Conservation (phyloP, 2,329 filamentous ascomycete genomes). For the Aulographum hederae region DNA sequence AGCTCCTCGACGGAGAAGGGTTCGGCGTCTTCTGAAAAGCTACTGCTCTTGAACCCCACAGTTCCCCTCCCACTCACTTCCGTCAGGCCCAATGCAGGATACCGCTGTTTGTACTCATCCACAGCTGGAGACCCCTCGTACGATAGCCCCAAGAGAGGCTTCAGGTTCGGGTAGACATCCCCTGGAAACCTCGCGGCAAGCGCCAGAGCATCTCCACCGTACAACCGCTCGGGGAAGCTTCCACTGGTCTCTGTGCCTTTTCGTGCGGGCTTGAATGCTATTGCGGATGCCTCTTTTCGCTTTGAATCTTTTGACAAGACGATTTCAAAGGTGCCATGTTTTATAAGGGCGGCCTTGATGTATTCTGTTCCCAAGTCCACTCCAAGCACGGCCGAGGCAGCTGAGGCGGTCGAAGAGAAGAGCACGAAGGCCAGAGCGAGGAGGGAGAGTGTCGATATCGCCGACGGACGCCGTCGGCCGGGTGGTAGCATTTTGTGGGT, state of each 20-base stretch:
- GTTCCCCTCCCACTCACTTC: constrained; percentile 36
- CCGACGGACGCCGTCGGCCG: constrained; percentile 20
- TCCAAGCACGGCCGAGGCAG: constrained; percentile 64
- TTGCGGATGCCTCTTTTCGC: constrained; percentile 79
- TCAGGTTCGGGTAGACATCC: constrained; percentile 90
- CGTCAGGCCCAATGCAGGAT: constrained; percentile 60
- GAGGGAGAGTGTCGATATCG: constrained; percentile 23
- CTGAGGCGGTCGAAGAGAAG: constrained; percentile 37
- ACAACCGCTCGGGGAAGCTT: constrained; percentile 67
- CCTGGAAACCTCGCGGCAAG: constrained; percentile 73
- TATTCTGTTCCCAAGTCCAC: constrained; percentile 93
- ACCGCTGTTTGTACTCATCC: constrained; percentile 51
- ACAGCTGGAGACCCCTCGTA: constrained; percentile 38
- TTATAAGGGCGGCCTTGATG: constrained; percentile 89
- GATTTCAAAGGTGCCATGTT: constrained; percentile 93
- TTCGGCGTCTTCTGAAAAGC: constrained; percentile 47
- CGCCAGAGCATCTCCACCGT: constrained; percentile 81
- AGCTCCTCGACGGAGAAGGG: constrained; percentile 73
- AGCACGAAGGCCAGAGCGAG: constrained; percentile 35
- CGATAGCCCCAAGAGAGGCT: constrained; percentile 66
- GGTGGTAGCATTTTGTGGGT: constrained; percentile 25
- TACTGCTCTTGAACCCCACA: constrained; percentile 63
- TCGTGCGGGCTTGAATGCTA: constrained; percentile 81
- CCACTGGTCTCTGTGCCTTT: constrained; percentile 27
- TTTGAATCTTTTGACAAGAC: constrained; percentile 96